Base-by-base conservation (phyloP, 192 early-diverging fungal genomes). In the Cladochytrium replicatum region DNA sequence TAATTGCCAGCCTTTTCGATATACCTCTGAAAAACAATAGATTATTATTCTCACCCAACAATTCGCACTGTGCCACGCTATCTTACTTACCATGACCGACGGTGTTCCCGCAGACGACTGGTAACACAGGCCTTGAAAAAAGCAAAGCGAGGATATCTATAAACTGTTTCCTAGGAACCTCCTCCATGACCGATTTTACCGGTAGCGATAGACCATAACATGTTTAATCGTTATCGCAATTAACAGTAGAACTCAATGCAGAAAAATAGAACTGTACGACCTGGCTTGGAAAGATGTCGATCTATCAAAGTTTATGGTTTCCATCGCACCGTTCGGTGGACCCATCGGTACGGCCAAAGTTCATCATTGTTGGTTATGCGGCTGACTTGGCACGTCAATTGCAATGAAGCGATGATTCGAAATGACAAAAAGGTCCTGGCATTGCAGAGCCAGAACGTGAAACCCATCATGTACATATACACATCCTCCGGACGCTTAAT, bases 201-300 rank as follows among this genome's bases (percentile, higher is more conserved):
- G 60, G 64, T 66, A 41, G 7, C 41, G 24, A 7, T 19, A 17
- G 25, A 42, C 3, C 25, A 48, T 24, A 41, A 53, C 27, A 48
- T 23, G 43, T 53, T 53, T 41, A 42, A 53, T 19, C 25, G 52
- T 25, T 21, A 5, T 28, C 7, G 11, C 8, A 52, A 23, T 6
- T 49, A 49, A 52, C 13, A 11, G 21, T 4, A 52, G 43, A 5
- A 42, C 34, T 39, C 43, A 53, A 32, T 42, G 29, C 15, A 64
- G 80, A 37, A 67, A 86, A 54, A 77, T 87, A 46, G 85, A 88
- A 54, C 66, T 87, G 7, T 99, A 99, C 56, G 57, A 81, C 13
- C 79, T 96, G 82, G 60, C 78, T 41, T 96, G 93, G 95, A 82
- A 81, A 24, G 80, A 82, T n/a, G 67, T 91, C 3, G 87, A 95